A percentile compares a stretch with the other conserved stretches of the same genome.
Evolutionary conservation across 345 rosid species (phyloP).

Genomic region (rapeseed (Brassica napus)): DNA sequence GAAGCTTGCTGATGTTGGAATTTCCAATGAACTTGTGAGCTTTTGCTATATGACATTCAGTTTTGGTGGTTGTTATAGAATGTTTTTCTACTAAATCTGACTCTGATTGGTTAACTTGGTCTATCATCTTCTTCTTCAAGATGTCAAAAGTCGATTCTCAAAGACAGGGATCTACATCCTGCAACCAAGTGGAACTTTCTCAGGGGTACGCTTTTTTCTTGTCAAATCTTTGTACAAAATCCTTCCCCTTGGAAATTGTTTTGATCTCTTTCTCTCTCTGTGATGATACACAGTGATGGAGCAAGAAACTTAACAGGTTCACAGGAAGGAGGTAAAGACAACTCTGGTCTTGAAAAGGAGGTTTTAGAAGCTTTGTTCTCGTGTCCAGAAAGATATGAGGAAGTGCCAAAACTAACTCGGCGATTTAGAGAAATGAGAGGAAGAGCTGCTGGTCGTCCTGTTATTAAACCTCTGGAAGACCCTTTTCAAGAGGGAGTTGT

Average conservation of each 20-base stretch:
- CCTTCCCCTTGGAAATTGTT: constrained; percentile 9
- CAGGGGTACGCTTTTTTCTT: constrained; percentile 37
- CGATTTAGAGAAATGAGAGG: constrained; percentile 38
- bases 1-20: constrained; percentile 45
- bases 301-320: constrained; percentile 30
- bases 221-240: not conserved
- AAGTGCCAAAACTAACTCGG: constrained; percentile 32
- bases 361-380: constrained; percentile 52
- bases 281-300: constrained; percentile 45
- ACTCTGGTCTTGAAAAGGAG: constrained; percentile 48
- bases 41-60: constrained; percentile 18
- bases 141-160: constrained; percentile 28
- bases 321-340: constrained; percentile 31
- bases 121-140: constrained; percentile 23
- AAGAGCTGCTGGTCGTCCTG: constrained; percentile 41
- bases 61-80: constrained; percentile 16
- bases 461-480: constrained; percentile 42
- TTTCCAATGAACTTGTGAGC: constrained; percentile 41
- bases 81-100: constrained; percentile 9
- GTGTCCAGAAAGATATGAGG: constrained; percentile 43
- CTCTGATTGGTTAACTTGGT: constrained; percentile 6
- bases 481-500: constrained; percentile 33
- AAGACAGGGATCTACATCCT: constrained; percentile 27
- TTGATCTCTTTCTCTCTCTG: constrained; percentile 1
- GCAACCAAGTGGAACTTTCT: constrained; percentile 32